phyloP scores from a whole-genome alignment of 2,329 filamentous ascomycete species.

The Colletotrichum tabaci region DNA sequence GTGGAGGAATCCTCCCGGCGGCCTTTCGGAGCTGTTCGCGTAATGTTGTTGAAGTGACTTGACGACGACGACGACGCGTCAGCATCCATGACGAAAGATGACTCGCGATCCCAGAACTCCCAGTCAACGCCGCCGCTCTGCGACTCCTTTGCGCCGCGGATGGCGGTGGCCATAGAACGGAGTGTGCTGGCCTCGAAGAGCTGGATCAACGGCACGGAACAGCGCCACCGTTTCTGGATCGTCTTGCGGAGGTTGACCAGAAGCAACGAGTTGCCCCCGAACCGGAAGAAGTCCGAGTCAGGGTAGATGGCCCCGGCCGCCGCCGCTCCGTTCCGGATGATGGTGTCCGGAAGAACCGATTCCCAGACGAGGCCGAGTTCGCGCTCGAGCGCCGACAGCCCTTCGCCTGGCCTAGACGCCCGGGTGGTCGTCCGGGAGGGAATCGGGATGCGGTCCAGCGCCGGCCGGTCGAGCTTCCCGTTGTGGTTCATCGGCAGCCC shows the following conservation, averaged over 20 bases:
- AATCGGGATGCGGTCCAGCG: slow-evolving; percentile 46
- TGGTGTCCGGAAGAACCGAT: slow-evolving; percentile 44
- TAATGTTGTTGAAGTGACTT: too few relatives aligned
- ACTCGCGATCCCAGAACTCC: slow-evolving; percentile 50
- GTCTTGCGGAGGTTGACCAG: slow-evolving; percentile 55
- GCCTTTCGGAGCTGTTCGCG: too few relatives aligned
- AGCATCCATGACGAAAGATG: slow-evolving; percentile 16
- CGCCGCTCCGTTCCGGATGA: slow-evolving; percentile 26
- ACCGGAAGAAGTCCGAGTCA: slow-evolving; percentile 56
- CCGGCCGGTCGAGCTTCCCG: slow-evolving; percentile 52
- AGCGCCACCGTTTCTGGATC: slow-evolving; percentile 52
- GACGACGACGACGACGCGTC: too few relatives aligned
- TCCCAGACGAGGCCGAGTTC: slow-evolving; percentile 41
- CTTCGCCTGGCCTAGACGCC: background rate
- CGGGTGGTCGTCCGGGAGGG: slow-evolving; percentile 22
- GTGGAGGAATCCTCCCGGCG: background rate
- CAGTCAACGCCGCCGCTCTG: slow-evolving; percentile 25
- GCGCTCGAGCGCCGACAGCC: slow-evolving; percentile 20
- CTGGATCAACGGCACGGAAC: slow-evolving; percentile 51
- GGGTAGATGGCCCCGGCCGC: slow-evolving; percentile 34
- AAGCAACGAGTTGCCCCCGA: slow-evolving; percentile 59
- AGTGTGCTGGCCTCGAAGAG: slow-evolving; percentile 58
- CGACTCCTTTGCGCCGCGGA: slow-evolving; percentile 43
- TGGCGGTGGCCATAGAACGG: slow-evolving; percentile 54
- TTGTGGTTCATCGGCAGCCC: slow-evolving; percentile 49